Conservation (phyloP, 148 eudicot species). For the Rhododendron vialii region DNA sequence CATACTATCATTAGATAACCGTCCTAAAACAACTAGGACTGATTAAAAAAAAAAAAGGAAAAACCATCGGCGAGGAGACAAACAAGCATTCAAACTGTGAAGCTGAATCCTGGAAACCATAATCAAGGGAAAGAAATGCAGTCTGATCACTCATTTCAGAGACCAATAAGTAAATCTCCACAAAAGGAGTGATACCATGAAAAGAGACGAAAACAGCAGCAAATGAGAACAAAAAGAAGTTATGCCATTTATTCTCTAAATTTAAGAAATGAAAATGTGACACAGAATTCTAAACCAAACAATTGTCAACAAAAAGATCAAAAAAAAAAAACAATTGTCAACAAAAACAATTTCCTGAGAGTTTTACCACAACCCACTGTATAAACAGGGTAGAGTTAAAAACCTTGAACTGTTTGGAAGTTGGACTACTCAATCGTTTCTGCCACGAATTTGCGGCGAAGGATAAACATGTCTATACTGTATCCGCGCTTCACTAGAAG, state of each 20-base stretch:
- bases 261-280: not conserved
- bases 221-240: not conserved
- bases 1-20: not conserved
- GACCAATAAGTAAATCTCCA: not conserved
- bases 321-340: too few relatives aligned
- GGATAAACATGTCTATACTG: not conserved
- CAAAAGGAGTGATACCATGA: not conserved
- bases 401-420: not conserved
- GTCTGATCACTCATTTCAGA: not conserved
- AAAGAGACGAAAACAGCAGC: not conserved
- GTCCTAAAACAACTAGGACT: not conserved
- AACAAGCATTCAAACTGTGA: not conserved
- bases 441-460: not conserved
- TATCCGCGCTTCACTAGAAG: not conserved
- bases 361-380: not conserved
- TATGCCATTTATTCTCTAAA: conserved; percentile 1
- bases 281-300: not conserved
- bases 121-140: not conserved
- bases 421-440: not conserved
- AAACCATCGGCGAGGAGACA: not conserved
- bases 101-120: not conserved
- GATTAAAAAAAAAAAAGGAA: not conserved
- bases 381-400: not conserved
- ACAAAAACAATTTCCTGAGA: not conserved
- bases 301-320: too few relatives aligned